Evolutionary conservation across 495 filamentous ascomycete species (phyloP), one percentile per base, ranked within the genome.

Genomic region (Neurospora sp.): DNA sequence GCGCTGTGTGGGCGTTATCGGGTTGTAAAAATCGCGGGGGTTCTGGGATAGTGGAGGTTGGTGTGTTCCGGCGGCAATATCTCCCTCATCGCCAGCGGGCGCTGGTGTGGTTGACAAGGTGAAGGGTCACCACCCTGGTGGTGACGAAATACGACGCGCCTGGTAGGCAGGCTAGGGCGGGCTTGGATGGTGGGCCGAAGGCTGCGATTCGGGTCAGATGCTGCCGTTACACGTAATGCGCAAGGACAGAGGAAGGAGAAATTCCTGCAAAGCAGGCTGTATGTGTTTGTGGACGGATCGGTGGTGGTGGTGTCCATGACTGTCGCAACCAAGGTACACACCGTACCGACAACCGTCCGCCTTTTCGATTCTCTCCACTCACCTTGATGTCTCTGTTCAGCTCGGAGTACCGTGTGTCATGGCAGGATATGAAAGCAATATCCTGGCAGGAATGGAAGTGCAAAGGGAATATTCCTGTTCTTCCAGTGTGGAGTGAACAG

Each of bases 1-100:
- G 80, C 81, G 84, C 80, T 83, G 83, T 71, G 68, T 69, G 72
- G 75, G 74, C 59, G 71, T 72, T 71, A 71, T 71, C 78, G 74
- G 76, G 76, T 83, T 80, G 83, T 85, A 74, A 81, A 78, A 79
- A 79, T 83, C 81, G 81, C 83, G 71, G 81, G 77, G 80, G 82
- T 84, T 80, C 79, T 82, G 72, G 81, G 77, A 78, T 59, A 76
- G 74, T 14, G 76, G 74, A 41, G 73, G 76, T 75, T 74, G 79
- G 73, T 80, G 78, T 72, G 81, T 81, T 81, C 81, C 81, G 79
- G 81, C 79, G 78, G 81, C 82, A 81, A 77, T 76, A 75, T 77
- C 76, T 79, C 80, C 76, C 73, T 74, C 74, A 75, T 74, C 80
- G 74, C 78, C 80, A 75, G 74, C 73, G 77, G 73, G 48, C 39